phyloP scores from a whole-genome alignment of 2,329 filamentous ascomycete genomes.

The Pseudogymnoascus sp. region DNA sequence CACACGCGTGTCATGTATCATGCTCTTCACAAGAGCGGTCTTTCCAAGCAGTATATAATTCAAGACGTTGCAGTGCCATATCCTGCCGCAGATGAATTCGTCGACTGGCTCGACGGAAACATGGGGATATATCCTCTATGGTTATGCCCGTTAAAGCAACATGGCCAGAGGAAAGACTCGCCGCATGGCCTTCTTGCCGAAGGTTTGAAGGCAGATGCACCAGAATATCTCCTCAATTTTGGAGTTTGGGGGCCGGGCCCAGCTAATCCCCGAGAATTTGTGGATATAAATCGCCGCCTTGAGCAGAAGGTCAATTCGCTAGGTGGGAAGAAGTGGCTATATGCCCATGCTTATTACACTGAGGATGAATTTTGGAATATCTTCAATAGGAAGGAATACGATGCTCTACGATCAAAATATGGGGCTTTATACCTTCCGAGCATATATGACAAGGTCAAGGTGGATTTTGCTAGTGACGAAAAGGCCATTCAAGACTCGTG shows the following conservation, averaged over 20 bases:
- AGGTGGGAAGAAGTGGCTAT: slow-evolving; percentile 77
- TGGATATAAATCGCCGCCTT: slow-evolving; percentile 61
- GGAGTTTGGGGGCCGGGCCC: slow-evolving; percentile 77
- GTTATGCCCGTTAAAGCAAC: slow-evolving; percentile 46
- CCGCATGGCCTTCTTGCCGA: slow-evolving; percentile 8
- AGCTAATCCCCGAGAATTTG: slow-evolving; percentile 45
- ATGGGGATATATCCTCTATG: slow-evolving; percentile 48
- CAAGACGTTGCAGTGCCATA: slow-evolving; percentile 57
- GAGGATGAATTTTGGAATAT: slow-evolving; percentile 61
- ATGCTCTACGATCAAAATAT: slow-evolving; percentile 56
- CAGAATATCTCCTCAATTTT: slow-evolving; percentile 46
- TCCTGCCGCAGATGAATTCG: slow-evolving; percentile 42
- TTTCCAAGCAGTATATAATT: slow-evolving; percentile 50
- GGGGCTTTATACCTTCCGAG: slow-evolving; percentile 49
- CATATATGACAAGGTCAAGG: slow-evolving; percentile 42
- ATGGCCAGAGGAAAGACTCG: background rate
- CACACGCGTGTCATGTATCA: slow-evolving; percentile 57
- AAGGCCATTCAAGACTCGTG: slow-evolving; percentile 26
- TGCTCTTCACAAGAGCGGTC: slow-evolving; percentile 51
- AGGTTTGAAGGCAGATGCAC: background rate
- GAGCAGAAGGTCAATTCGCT: slow-evolving; percentile 62
- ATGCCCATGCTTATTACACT: slow-evolving; percentile 76
- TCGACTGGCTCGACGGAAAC: slow-evolving; percentile 41
- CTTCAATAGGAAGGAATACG: slow-evolving; percentile 54
- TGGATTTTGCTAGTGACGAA: slow-evolving; percentile 27